These are phyloP conservation scores for Coniochaeta hoffmannii DNA, from an alignment of 2,329 filamentous ascomycete genomes.

Conservation along the genomic window DNA sequence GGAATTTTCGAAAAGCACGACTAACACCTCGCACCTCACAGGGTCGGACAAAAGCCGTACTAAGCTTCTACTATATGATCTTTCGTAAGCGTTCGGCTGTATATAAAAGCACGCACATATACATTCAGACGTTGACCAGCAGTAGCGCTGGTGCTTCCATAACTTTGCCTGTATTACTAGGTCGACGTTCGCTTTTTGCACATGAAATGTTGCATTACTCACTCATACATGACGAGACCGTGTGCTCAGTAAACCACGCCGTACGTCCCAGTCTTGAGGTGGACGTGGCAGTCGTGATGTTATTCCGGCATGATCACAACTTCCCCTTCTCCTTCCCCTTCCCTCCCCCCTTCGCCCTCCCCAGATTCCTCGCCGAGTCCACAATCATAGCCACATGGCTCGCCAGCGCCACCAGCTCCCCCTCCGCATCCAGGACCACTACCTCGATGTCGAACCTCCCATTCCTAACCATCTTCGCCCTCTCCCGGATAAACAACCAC, in stretches of 20 bases:
- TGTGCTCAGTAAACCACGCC: too few species aligned
- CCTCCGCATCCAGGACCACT: slow-evolving; percentile 53
- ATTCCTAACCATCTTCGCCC: slow-evolving; percentile 59
- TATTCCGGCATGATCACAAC: too few species aligned
- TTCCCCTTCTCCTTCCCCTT: slow-evolving; percentile 2
- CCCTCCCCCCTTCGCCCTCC: slow-evolving; percentile 13
- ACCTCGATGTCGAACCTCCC: slow-evolving; percentile 72
- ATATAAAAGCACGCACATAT: neutral
- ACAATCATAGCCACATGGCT: slow-evolving; percentile 62
- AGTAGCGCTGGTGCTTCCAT: too few species aligned
- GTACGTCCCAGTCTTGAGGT: too few species aligned
- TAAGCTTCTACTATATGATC: neutral
- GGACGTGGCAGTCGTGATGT: too few species aligned
- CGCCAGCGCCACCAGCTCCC: slow-evolving; percentile 60
- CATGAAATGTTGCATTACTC: too few species aligned
- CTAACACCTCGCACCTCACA: neutral
- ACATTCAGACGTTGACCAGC: neutral
- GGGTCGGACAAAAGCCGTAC: neutral
- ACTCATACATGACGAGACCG: too few species aligned
- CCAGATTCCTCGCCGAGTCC: slow-evolving; percentile 57
- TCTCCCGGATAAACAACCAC: slow-evolving; percentile 62
- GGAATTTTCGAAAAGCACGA: neutral
- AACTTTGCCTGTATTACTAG: too few species aligned
- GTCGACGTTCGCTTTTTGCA: too few species aligned
- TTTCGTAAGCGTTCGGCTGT: neutral